Conservation (phyloP, 2,329 filamentous ascomycete species). For the Thelonectria olida region DNA sequence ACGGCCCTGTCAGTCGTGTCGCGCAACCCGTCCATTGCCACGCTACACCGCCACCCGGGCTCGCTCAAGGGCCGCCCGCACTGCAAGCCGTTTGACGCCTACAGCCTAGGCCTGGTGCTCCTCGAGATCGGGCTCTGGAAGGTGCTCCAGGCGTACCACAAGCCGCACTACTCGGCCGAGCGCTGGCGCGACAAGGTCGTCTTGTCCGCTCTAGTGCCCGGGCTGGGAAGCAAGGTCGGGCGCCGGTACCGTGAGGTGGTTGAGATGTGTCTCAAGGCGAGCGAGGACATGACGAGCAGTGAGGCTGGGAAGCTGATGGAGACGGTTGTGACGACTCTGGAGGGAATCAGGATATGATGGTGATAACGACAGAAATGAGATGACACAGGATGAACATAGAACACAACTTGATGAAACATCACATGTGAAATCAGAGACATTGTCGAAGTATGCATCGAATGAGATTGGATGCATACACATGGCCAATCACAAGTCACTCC, state of each 20-base stretch:
- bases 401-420: background rate
- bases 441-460: too few relatives aligned
- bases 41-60: slow-evolving; percentile 58
- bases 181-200: slow-evolving; percentile 55
- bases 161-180: slow-evolving; percentile 52
- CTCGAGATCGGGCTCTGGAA: slow-evolving; percentile 62
- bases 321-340: slow-evolving; percentile 51
- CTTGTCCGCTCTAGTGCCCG: slow-evolving; percentile 51
- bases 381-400: too few relatives aligned
- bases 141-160: slow-evolving; percentile 51
- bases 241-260: slow-evolving; percentile 52
- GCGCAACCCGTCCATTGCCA: slow-evolving; percentile 51
- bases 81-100: slow-evolving; percentile 61
- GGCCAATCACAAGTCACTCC: too few relatives aligned
- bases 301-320: slow-evolving; percentile 54
- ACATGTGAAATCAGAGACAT: background rate
- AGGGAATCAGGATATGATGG: slow-evolving; percentile 47
- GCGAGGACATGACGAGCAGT: slow-evolving; percentile 47
- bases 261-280: slow-evolving; percentile 50
- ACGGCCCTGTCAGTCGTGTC: slow-evolving; percentile 58
- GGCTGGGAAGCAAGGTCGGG: slow-evolving; percentile 53
- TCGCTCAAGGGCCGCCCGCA: slow-evolving; percentile 53
- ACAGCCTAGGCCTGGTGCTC: slow-evolving; percentile 60
- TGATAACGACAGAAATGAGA: background rate
- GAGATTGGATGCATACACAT: too few relatives aligned